These are phyloP conservation scores for Nicotiana sylvestris DNA, from an alignment of 257 asterid species.

Conservation along the genomic window DNA sequence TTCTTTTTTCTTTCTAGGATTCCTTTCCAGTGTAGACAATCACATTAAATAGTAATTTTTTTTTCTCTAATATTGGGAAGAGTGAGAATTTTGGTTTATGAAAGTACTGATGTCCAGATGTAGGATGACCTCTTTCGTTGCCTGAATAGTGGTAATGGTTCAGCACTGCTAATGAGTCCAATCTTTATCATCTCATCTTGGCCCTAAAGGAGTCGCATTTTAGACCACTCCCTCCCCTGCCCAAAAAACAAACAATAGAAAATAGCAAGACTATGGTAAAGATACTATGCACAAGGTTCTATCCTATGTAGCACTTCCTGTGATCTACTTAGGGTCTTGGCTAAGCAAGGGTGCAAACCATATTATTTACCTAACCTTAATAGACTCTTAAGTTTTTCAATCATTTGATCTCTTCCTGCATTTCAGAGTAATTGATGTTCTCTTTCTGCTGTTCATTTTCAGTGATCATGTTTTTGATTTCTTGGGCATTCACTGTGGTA, in stretches of 20 bases:
- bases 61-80: background rate
- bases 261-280: background rate
- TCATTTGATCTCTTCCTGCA: background rate
- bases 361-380: background rate
- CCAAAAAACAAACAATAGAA: background rate
- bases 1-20: background rate
- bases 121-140: background rate
- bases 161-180: background rate
- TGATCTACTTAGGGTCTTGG: background rate
- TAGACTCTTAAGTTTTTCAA: background rate
- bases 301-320: background rate
- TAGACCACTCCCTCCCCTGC: background rate
- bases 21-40: background rate
- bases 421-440: conserved; percentile 6
- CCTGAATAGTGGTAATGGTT: background rate
- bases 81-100: background rate
- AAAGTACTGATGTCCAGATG: background rate
- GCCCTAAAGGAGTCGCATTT: background rate
- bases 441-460: conserved; percentile 31
- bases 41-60: background rate
- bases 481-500: conserved; percentile 95
- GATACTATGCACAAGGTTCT: background rate
- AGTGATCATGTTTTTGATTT: conserved; percentile 96
- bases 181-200: background rate
- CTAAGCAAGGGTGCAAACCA: background rate